Evolutionary conservation across 495 filamentous ascomycete genomes (phyloP).

Genomic region (Amniculicola lignicola): DNA sequence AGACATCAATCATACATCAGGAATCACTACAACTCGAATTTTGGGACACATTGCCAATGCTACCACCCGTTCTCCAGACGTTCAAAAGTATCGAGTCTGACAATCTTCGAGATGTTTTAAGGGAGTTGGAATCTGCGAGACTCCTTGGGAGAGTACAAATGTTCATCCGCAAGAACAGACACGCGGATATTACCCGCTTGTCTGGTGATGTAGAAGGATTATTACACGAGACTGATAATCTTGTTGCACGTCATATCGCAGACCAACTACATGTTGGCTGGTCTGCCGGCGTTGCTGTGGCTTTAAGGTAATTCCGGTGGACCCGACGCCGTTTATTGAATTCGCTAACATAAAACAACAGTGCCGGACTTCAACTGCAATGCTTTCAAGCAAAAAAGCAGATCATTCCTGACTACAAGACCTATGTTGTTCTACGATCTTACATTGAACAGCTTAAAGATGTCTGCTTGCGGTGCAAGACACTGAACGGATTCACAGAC

Average conservation of each 20-base stretch:
- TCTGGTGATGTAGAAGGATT: background rate
- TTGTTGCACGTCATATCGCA: background rate
- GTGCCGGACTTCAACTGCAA: slow-evolving; percentile 17
- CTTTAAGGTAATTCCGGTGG: background rate
- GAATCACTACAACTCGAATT: no score
- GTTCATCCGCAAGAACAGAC: slow-evolving; percentile 7
- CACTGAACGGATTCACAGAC: background rate
- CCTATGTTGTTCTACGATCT: no score
- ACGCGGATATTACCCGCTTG: background rate
- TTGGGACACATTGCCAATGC: no score
- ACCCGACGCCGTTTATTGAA: background rate
- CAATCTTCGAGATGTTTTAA: background rate
- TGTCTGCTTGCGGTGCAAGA: background rate
- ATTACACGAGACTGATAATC: background rate
- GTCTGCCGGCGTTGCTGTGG: background rate
- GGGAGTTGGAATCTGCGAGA: slow-evolving; percentile 4
- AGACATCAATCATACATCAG: background rate
- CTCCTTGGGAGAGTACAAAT: background rate
- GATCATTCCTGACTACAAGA: background rate
- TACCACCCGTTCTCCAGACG: no score
- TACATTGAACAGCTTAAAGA: background rate
- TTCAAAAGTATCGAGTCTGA: background rate
- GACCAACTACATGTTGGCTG: background rate
- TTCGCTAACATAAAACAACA: background rate
- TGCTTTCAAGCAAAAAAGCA: background rate